Conservation (phyloP, 345 rosid species). For the Aquilaria malaccensis region DNA sequence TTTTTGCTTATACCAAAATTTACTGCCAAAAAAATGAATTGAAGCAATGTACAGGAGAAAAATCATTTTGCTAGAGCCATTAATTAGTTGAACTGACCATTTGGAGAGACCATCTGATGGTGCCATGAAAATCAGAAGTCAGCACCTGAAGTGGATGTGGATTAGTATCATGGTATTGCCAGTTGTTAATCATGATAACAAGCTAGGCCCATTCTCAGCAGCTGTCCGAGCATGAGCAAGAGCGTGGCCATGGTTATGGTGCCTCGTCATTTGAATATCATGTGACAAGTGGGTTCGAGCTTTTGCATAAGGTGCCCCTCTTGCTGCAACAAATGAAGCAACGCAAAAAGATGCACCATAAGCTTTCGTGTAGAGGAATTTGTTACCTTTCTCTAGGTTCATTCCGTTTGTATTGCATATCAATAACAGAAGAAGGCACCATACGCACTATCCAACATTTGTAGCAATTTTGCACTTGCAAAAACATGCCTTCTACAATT, state of each 20-base stretch:
- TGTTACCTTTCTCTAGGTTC: too few species aligned
- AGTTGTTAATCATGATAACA: slow-evolving; percentile 42
- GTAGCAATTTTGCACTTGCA: too few species aligned
- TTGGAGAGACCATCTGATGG: slow-evolving; percentile 1
- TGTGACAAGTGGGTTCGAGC: slow-evolving; percentile 69
- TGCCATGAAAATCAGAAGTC: slow-evolving; percentile 6
- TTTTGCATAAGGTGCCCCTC: slow-evolving; percentile 99
- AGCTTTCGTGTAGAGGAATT: slow-evolving; percentile 4
- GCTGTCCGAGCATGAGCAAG: slow-evolving; percentile 46
- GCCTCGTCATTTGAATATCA: slow-evolving; percentile 82
- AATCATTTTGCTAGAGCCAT: not conserved
- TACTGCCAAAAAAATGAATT: slow-evolving; percentile 8
- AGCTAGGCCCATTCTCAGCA: slow-evolving; percentile 69
- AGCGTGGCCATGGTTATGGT: slow-evolving; percentile 43
- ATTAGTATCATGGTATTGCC: slow-evolving; percentile 3
- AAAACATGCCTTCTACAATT: too few species aligned
- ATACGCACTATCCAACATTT: too few species aligned
- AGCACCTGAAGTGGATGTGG: slow-evolving; percentile 3
- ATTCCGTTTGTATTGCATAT: too few species aligned
- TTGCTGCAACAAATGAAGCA: slow-evolving; percentile 36
- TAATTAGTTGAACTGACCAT: not conserved
- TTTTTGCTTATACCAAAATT: slow-evolving; percentile 7
- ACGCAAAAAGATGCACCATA: not conserved
- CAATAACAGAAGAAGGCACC: too few species aligned
- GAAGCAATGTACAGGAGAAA: slow-evolving; percentile 15